A percentile compares a stretch with the other conserved stretches of the same genome.
Conservation (phyloP, 2,329 filamentous ascomycete genomes). For the Gnomoniopsis sp. region DNA sequence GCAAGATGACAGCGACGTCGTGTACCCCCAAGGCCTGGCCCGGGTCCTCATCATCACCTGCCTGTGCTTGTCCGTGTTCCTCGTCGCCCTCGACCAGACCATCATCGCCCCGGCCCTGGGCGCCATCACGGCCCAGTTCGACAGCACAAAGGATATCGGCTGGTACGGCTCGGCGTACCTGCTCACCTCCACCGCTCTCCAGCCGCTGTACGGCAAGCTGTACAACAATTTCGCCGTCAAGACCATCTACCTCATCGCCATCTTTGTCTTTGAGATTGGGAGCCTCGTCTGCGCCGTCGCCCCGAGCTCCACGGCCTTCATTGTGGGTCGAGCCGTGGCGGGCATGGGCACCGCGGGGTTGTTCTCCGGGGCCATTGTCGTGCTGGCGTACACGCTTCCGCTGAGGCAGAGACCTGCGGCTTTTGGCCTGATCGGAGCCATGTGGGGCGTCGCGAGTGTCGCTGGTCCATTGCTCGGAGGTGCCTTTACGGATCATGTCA, state of each 20-base stretch:
- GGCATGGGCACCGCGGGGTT: slow-evolving; percentile 50
- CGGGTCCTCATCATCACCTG: slow-evolving; percentile 39
- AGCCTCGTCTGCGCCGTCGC: slow-evolving; percentile 39
- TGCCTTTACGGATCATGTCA: slow-evolving; percentile 44
- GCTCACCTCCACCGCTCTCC: slow-evolving; percentile 46
- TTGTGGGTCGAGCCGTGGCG: slow-evolving; percentile 49
- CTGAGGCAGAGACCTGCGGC: slow-evolving; percentile 51
- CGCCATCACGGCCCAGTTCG: slow-evolving; percentile 45
- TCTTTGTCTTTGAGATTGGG: slow-evolving; percentile 31
- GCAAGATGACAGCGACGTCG: slow-evolving; percentile 19
- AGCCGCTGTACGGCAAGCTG: slow-evolving; percentile 47
- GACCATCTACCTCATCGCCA: slow-evolving; percentile 37
- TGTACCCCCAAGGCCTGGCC: slow-evolving; percentile 38
- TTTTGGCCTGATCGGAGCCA: slow-evolving; percentile 51
- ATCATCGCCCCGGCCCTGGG: slow-evolving; percentile 51
- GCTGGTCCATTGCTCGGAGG: slow-evolving; percentile 49
- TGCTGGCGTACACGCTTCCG: slow-evolving; percentile 47
- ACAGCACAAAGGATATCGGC: slow-evolving; percentile 45
- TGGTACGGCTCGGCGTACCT: slow-evolving; percentile 52
- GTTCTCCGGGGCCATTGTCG: slow-evolving; percentile 47
- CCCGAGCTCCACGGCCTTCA: slow-evolving; percentile 44
- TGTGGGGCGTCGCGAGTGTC: slow-evolving; percentile 50
- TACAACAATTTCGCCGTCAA: slow-evolving; percentile 51
- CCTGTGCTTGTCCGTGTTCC: slow-evolving; percentile 44
- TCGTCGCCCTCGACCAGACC: slow-evolving; percentile 49